phyloP scores from a whole-genome alignment of 495 filamentous ascomycete species.

The Aspergillus funiculosus region DNA sequence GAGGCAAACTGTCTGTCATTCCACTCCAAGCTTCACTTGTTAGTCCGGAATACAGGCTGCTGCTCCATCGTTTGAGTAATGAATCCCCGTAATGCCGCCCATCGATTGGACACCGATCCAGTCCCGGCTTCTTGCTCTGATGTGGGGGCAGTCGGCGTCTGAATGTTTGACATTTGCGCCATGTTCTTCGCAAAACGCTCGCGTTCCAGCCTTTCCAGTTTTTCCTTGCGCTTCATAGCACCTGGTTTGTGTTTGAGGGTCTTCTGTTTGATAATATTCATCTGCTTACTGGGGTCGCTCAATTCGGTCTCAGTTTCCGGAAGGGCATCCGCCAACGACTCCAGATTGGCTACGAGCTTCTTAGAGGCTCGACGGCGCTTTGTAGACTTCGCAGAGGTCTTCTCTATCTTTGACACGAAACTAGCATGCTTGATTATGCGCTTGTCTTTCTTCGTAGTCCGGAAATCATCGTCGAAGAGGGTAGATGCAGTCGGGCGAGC shows the following conservation, averaged over 20 bases:
- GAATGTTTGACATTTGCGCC: conserved; percentile 50
- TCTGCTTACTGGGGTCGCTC: conserved; percentile 32
- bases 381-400: conserved; percentile 43
- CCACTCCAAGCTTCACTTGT: conserved; percentile 20
- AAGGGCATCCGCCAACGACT: conserved; percentile 71
- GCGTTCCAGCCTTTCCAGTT: conserved; percentile 68
- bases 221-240: conserved; percentile 76
- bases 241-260: conserved; percentile 69
- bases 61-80: conserved; percentile 70
- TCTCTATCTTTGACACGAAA: conserved; percentile 70
- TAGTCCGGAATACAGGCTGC: conserved; percentile 55
- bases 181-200: conserved; percentile 78
- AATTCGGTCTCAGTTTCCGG: conserved; percentile 47
- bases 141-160: conserved; percentile 15
- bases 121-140: conserved; percentile 15
- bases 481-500: conserved; percentile 22
- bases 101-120: conserved; percentile 50
- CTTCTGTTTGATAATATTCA: conserved; percentile 56
- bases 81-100: conserved; percentile 63
- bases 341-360: conserved; percentile 70
- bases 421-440: conserved; percentile 66
- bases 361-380: conserved; percentile 65
- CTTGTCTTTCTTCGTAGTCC: conserved; percentile 70
- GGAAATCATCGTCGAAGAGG: conserved; percentile 44
- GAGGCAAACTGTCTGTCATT: background rate